phyloP scores from a whole-genome alignment of 495 filamentous ascomycete genomes.

The Penicillium herquei region DNA sequence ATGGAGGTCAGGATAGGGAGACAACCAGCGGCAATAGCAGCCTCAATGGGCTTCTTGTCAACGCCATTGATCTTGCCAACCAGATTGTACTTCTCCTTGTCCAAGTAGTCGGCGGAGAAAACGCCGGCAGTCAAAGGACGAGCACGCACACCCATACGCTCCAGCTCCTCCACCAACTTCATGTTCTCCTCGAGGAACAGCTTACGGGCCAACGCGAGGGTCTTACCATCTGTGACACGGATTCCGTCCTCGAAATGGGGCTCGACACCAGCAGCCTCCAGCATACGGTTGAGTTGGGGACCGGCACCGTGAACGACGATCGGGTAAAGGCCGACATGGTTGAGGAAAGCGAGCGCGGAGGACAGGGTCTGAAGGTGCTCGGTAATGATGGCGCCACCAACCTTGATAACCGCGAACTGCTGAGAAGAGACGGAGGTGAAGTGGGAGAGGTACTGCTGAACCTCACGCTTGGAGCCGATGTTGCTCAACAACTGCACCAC shows the following conservation, averaged over 20 bases:
- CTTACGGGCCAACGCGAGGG: slow-evolving; percentile 81
- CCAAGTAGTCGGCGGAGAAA: slow-evolving; percentile 90
- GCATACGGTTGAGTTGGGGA: slow-evolving; percentile 91
- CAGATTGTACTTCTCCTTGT: slow-evolving; percentile 90
- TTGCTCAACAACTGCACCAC: slow-evolving; percentile 94
- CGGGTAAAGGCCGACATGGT: slow-evolving; percentile 92
- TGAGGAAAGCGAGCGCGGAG: slow-evolving; percentile 84
- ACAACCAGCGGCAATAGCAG: slow-evolving; percentile 87
- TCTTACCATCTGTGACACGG: slow-evolving; percentile 93
- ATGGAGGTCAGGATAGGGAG: slow-evolving; percentile 95
- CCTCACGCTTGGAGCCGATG: slow-evolving; percentile 94
- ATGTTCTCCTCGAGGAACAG: slow-evolving; percentile 96
- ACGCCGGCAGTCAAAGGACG: slow-evolving; percentile 91
- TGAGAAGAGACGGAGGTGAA: slow-evolving; percentile 97
- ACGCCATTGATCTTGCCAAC: slow-evolving; percentile 96
- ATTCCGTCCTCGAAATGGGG: slow-evolving; percentile 97
- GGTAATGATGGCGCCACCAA: slow-evolving; percentile 94
- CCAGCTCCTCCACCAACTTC: slow-evolving; percentile 88
- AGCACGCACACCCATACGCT: slow-evolving; percentile 87
- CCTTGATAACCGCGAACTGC: slow-evolving; percentile 99
- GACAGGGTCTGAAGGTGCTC: slow-evolving; percentile 90
- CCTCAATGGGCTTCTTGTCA: slow-evolving; percentile 87
- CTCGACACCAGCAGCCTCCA: slow-evolving; percentile 90
- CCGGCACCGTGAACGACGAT: slow-evolving; percentile 97
- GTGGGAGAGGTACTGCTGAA: slow-evolving; percentile 96